Base-by-base conservation (phyloP, 2,329 filamentous ascomycete species). In the Scorias spongiosa region DNA sequence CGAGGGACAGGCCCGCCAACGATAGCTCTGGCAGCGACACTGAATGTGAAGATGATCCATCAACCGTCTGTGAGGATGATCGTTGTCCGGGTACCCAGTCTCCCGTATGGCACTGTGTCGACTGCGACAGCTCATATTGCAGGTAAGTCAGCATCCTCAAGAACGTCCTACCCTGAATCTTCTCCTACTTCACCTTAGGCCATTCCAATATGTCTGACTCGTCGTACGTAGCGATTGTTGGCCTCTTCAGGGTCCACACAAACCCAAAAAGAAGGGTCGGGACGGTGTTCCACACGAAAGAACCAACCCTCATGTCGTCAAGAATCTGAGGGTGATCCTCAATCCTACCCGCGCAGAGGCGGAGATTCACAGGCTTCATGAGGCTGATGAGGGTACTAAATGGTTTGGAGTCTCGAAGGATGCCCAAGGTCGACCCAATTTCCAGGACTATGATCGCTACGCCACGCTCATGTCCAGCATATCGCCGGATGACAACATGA, bases 391-490 rank as follows among this genome's bases (percentile, higher is more conserved):
- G 40, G 49, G 54, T 4, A 63, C 62, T 1, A 62, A 58, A 29
- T 66, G 63, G 63, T 66, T 66, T 45, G 63, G 57, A 18, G 54
- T 62, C 17, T 48, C 58, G 8, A 51, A 55, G 39, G 57, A 61
- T 39, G 49, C 46, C 26, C 50, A 49, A 5, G 58, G 52, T 12
- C 48, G 55, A 11, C 57, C 57, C 0, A 53, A 57, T 2, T 63
- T 67, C 44, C 56, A 62, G 41, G 66, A 68, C 46, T 64, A 63
- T 54, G 67, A 66, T 7, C 60, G 66, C 29, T 71, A 68, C 55
- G 61, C 64, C 5, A 55, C 57, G 2, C 60, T 70, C 42, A 66
- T 70, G 59, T 57, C 54, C n/a, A 53, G 45, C 41, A 57, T 57
- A 32, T 57, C 57, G 38, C 51, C 50, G 2, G 47, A 55, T 32